Evolutionary conservation across 208 protist species (phyloP), one percentile per base, ranked within the genome.

Genomic region (Acanthamoeba royreba): DNA sequence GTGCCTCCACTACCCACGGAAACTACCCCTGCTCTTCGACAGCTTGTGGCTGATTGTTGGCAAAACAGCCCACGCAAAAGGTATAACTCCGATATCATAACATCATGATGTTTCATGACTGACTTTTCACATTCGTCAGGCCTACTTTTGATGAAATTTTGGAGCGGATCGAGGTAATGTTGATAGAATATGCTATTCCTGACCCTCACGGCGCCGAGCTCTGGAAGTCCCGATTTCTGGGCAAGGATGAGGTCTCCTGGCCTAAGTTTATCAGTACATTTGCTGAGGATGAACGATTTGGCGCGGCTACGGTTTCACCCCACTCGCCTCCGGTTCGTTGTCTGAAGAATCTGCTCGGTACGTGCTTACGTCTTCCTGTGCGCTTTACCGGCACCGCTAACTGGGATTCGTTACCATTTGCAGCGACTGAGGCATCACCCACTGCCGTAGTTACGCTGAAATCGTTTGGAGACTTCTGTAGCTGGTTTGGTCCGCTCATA

Each of bases 221-320:
- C 9, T 87, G 79, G 79, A 87, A 87, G 79, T 63, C 47, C 49
- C 43, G 49, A n/a, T 87, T 63, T 38, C 79, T 87, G 33, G 79
- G 79, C 43, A 87, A 87, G 43, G 79, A 87, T 40, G 79, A 87
- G 33, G 79, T 87, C 47, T 52, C 47, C 42, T 87, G 79, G 79
- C 79, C 79, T 46, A 87, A 87, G 79, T 87, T 87, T 55, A 38
- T 87, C 5, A 87, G 79, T 46, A 87, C 79, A 2, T 87, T 87
- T 58, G 79, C 79, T 11, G 79, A 55, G 2, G 79, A 87, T 31
- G 79, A 87, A 3, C 79, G 79, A 61, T 61, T 87, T 17, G 79
- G 79, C 28, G 79, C 79, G 0, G 79, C 49, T n/a, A 90, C 47
- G n/a, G 66, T 90, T 8, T 90, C 83, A 5, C 83, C 83, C 17